Percentiles rank a stretch among this genome's conserved stretches.
These are phyloP conservation scores for Cyclotella kingstonii DNA, from an alignment of 108 stramenopile genomes.

Conservation along the genomic window DNA sequence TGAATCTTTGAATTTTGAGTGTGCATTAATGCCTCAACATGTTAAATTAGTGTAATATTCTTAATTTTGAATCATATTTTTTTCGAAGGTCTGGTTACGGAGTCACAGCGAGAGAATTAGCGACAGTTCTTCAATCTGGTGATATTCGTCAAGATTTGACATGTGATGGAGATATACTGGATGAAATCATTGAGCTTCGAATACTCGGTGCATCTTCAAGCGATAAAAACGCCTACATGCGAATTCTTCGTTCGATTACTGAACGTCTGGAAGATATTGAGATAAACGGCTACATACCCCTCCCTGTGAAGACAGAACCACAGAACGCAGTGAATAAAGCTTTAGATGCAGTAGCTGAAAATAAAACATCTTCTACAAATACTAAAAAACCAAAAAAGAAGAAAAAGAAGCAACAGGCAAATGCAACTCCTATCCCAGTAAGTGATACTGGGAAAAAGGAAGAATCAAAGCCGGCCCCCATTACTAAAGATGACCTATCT, in stretches of 20 bases:
- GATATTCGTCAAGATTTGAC: constrained; percentile 47
- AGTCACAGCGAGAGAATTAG: constrained; percentile 61
- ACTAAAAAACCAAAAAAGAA: constrained; percentile 58
- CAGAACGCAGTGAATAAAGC: constrained; percentile 9
- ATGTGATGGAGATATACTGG: constrained; percentile 57
- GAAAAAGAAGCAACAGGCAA: constrained; percentile 28
- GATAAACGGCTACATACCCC: constrained; percentile 58
- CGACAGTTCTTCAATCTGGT: constrained; percentile 38
- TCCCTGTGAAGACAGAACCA: constrained; percentile 2
- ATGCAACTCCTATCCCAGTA: constrained; percentile 7
- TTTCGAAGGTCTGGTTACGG: constrained; percentile 34
- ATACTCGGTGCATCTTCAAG: constrained; percentile 31
- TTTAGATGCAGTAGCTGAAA: not conserved
- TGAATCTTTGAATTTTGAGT: too few species aligned
- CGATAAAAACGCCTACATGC: constrained; percentile 43
- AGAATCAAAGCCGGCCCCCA: constrained; percentile 7
- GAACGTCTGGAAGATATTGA: constrained; percentile 54
- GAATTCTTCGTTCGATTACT: constrained; percentile 33
- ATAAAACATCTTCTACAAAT: constrained; percentile 7
- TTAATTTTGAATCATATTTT: constrained; percentile 6
- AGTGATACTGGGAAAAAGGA: constrained; percentile 5
- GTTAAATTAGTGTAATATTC: too few species aligned
- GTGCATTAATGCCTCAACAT: too few species aligned
- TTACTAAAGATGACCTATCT: constrained; percentile 14
- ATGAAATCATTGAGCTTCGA: constrained; percentile 49